These are phyloP conservation scores for Ehretia macrophylla DNA, from an alignment of 257 asterid genomes.

Conservation along the genomic window DNA sequence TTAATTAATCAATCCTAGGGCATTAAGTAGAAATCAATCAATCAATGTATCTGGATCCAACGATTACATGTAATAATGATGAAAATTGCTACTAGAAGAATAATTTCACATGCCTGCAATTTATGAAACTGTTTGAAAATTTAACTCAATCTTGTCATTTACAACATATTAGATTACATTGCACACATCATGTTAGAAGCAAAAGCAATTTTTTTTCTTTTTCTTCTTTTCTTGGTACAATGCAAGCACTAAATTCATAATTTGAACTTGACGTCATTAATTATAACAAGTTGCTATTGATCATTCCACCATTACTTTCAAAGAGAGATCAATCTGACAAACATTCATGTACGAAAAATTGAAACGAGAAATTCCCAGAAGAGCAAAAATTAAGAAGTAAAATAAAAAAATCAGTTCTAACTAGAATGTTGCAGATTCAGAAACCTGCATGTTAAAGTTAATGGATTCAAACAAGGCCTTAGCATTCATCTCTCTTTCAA, in stretches of 20 bases:
- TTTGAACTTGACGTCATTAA: too few relatives aligned
- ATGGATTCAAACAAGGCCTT: constrained; percentile 58
- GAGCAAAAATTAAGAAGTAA: background rate
- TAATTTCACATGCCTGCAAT: constrained; percentile 46
- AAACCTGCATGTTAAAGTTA: constrained; percentile 43
- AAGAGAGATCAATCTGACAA: constrained; percentile 20
- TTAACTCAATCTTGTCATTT: constrained; percentile 28
- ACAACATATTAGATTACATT: constrained; percentile 49
- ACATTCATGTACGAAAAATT: constrained; percentile 7
- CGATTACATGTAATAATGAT: constrained; percentile 31
- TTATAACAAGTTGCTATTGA: constrained; percentile 25
- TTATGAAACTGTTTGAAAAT: constrained; percentile 3
- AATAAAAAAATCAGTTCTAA: background rate
- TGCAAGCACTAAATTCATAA: too few relatives aligned
- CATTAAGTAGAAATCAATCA: too few relatives aligned
- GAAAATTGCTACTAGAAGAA: constrained; percentile 36
- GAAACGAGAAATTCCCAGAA: background rate
- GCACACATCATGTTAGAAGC: constrained; percentile 21
- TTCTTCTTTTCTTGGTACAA: too few relatives aligned
- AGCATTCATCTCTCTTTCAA: constrained; percentile 90
- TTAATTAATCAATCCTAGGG: too few relatives aligned
- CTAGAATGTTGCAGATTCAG: constrained; percentile 27
- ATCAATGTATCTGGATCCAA: constrained; percentile 36
- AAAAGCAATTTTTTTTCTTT: too few relatives aligned
- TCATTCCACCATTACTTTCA: too few relatives aligned